Evolutionary conservation across 108 stramenopile species (phyloP), one percentile per base, ranked within the genome.

Genomic region (Stephanodiscus minutulus): DNA sequence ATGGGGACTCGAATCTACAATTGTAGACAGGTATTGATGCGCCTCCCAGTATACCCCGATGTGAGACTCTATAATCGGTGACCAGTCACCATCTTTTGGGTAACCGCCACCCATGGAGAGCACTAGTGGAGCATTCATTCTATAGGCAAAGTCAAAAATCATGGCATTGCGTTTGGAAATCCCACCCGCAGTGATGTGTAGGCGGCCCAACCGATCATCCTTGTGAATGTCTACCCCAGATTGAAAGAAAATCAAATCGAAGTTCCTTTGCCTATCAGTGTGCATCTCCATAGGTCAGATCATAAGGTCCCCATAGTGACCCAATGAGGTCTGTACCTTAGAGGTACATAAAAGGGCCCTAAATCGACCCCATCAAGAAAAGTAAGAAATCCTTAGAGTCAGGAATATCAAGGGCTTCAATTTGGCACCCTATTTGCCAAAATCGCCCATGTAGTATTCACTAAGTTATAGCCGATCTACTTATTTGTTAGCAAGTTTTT

Each of bases 71-170:
- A 94, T 53, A 63, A 91, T 90, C 1, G 90, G 85, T 44, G 64
- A 31, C 90, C 92, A 91, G 55, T 87, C 86, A 50, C 86, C 77
- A 12, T 71, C 66, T 47, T 72, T 64, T 0, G 94, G 94, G 73
- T 96, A 96, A 17, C 94, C 94, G 37, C 94, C 94, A 25, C 94
- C 94, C 94, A 96, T 96, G 22, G 76, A 81, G 66, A 96, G 90
- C 0, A 91, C 84, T 13, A 92, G 55, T 11, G 90, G 89, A 7
- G 84, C 44, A 21, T 85, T 68, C 71, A 83, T 56, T 39, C 68
- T 48, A 44, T 63, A 35, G 12, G 55, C 78, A 64, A 70, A 69
- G 0, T 70, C 73, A 68, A 79, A 91, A 6, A 96, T 82, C 24
- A 93, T 50, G 20, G 80, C 52, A 77, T 96, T 96, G 0, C 94